Base-by-base conservation (phyloP, 495 filamentous ascomycete species). In the Podospora tetraspora region DNA sequence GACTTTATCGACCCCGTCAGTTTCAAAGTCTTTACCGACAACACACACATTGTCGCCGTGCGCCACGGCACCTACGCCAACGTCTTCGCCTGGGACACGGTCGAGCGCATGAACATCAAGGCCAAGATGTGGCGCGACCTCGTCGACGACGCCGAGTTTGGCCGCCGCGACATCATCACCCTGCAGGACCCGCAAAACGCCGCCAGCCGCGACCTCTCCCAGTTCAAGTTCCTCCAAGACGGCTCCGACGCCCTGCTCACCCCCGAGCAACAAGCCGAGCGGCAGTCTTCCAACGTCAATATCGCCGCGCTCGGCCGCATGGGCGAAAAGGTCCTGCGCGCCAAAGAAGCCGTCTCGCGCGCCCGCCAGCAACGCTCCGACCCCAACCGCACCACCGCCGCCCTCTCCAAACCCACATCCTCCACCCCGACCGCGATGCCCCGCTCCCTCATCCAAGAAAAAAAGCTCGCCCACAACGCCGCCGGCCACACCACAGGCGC, bases 1-100 rank as follows among this genome's bases (percentile, higher is more conserved):
- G 96, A 99, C 72, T 92, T 92, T 71, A 91, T 97, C 69, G 95
- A 99, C 76, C 95, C 95, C 1, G 94, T 99, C 23, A 97, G 92
- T 3, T 98, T 90, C 83, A 99, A 99, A 80, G 89, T 95, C 12
- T 89, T 99, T 71, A 99, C 95, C 52, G 93, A 99, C 76, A 98
- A 97, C 77, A 97, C 96, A 10, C 95, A 99, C 76, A 91, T 99
- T 59, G 92, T 98, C 59, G 93, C 94, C 30, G 81, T 99, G 68
- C 83, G 89, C 61, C 92, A 91, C 72, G 84, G 82, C 21, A 86
- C 74, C 56, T 91, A 92, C 52, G 93, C 92, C 37, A 98, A 98
- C 80, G 96, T 97, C 8, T 99, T 97, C 75, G 88, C 93, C 11
- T 97, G 89, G 87, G 95, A 98, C 75, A 99, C 95, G 3, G 85